A percentile compares a stretch with the other conserved stretches of the same genome.
These are phyloP conservation scores for Acer yangbiense DNA, from an alignment of 345 rosid species.

Conservation along the genomic window DNA sequence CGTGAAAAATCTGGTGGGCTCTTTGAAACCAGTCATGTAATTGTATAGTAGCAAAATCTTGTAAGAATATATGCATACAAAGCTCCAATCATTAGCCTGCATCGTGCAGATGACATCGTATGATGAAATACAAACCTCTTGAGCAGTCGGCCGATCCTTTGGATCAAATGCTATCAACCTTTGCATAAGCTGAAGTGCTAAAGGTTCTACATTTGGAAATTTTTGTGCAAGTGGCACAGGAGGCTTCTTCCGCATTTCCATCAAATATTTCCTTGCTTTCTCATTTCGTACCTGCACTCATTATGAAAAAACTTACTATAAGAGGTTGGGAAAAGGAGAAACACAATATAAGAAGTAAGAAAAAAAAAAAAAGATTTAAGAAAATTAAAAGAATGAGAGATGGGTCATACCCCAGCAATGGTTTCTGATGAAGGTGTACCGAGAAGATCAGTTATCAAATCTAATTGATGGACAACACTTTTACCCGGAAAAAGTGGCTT, in stretches of 20 bases:
- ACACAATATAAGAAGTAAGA: background rate
- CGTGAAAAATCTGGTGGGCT: background rate
- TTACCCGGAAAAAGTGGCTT: slow-evolving; percentile 99
- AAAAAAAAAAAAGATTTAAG: background rate
- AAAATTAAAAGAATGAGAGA: slow-evolving; percentile 16
- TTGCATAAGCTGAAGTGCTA: slow-evolving; percentile 71
- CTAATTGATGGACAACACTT: slow-evolving; percentile 95
- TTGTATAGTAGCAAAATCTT: background rate
- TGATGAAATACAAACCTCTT: slow-evolving; percentile 55
- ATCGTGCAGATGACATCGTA: background rate
- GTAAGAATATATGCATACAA: background rate
- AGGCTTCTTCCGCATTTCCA: slow-evolving; percentile 79
- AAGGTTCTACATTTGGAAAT: slow-evolving; percentile 87
- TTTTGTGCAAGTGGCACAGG: slow-evolving; percentile 73
- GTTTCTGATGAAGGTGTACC: slow-evolving; percentile 91
- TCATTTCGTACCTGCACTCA: slow-evolving; percentile 88
- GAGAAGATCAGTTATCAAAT: slow-evolving; percentile 93
- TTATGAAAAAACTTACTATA: background rate
- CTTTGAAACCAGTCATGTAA: background rate
- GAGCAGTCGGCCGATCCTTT: slow-evolving; percentile 90
- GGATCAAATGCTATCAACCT: slow-evolving; percentile 95
- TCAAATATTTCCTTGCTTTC: slow-evolving; percentile 85
- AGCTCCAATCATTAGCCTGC: background rate
- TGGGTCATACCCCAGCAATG: slow-evolving; percentile 71
- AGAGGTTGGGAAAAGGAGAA: background rate